A percentile compares a stretch with the other conserved stretches of the same genome.
phyloP scores from a whole-genome alignment of 495 filamentous ascomycete species.

The Aspergillus taichungensis region DNA sequence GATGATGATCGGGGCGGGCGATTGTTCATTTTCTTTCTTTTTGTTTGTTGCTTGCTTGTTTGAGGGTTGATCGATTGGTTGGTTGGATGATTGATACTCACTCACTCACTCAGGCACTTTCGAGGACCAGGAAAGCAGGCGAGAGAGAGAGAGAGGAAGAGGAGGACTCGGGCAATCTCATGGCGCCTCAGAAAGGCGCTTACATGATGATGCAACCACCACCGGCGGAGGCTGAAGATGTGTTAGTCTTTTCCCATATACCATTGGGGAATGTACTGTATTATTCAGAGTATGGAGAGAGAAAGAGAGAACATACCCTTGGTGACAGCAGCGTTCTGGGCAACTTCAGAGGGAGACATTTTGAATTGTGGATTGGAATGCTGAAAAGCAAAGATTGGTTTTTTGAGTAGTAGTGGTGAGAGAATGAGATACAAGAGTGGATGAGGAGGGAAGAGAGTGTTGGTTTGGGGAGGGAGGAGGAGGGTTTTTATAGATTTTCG shows the following conservation, averaged over 20 bases:
- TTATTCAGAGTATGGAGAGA: background rate
- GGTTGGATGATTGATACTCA: too few species aligned
- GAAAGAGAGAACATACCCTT: constrained; percentile 18
- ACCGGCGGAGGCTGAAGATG: constrained; percentile 22
- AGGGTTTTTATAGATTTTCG: constrained; percentile 1
- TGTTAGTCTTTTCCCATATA: constrained; percentile 7
- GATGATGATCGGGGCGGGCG: too few species aligned
- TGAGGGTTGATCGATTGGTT: too few species aligned
- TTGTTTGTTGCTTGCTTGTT: too few species aligned
- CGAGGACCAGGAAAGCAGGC: too few species aligned
- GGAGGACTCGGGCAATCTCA: background rate
- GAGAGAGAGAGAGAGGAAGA: background rate
- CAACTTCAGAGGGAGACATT: constrained; percentile 26
- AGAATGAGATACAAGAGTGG: constrained; percentile 6
- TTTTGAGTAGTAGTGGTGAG: constrained; percentile 8
- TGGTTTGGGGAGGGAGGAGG: background rate
- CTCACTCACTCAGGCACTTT: too few species aligned
- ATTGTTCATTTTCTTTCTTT: too few species aligned
- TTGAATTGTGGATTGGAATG: constrained; percentile 14
- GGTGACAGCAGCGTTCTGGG: constrained; percentile 18
- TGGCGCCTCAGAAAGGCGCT: constrained; percentile 6
- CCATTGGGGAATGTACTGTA: background rate
- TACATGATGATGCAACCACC: constrained; percentile 36
- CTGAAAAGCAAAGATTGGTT: constrained; percentile 13
- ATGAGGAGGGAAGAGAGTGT: constrained; percentile 6